Evolutionary conservation across 1,284 basidiomycete species (phyloP).

Genomic region (Ustilago cynodontis): DNA sequence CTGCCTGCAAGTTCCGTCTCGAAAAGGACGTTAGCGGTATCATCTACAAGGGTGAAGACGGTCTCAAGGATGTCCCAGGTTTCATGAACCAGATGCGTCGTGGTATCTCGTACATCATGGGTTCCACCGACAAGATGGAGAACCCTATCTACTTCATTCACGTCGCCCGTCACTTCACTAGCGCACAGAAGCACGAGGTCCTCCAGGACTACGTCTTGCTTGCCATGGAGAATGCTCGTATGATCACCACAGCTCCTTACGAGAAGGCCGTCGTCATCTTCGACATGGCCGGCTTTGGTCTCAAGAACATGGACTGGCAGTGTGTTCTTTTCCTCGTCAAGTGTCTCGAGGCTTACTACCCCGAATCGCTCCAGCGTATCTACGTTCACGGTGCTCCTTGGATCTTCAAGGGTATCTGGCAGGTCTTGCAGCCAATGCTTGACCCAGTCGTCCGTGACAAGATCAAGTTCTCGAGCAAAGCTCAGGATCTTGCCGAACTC

Average conservation of each 20-base stretch:
- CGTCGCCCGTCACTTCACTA: conserved; percentile 69
- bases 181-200: conserved; percentile 67
- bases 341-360: conserved; percentile 69
- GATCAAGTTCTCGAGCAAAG: conserved; percentile 68
- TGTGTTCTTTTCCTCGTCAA: conserved; percentile 68
- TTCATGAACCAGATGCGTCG: conserved; percentile 70
- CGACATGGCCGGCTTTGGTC: conserved; percentile 68
- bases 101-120: conserved; percentile 70
- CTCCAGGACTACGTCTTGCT: conserved; percentile 69
- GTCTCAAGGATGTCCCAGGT: conserved; percentile 67
- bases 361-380: conserved; percentile 69
- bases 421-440: conserved; percentile 68
- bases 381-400: conserved; percentile 69
- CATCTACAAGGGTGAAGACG: conserved; percentile 67
- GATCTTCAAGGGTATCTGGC: conserved; percentile 70
- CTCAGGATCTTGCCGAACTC: conserved; percentile 64
- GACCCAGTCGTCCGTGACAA: conserved; percentile 69
- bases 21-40: conserved; percentile 68
- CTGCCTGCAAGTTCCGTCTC: conserved; percentile 69
- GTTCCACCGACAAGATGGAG: conserved; percentile 65
- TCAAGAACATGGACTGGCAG: conserved; percentile 70
- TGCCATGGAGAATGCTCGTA: conserved; percentile 67
- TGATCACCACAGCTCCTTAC: conserved; percentile 65
- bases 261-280: conserved; percentile 68
- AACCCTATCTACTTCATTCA: conserved; percentile 70